Conservation (phyloP, 305 asterid genomes). For the Fraxinus latifolia region DNA sequence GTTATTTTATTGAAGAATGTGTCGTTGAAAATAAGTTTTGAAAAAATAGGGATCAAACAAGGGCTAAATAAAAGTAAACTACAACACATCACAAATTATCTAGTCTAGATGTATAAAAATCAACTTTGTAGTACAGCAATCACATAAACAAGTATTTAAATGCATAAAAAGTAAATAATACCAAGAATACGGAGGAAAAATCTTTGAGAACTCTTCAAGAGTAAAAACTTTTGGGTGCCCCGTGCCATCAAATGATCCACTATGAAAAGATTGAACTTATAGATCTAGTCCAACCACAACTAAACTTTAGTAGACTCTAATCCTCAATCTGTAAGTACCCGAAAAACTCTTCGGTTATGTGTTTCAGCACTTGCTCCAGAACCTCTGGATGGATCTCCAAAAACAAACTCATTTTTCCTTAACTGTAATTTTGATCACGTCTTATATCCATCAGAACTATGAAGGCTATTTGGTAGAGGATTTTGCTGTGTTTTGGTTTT, state of each 20-base stretch:
- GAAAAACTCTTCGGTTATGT: background rate
- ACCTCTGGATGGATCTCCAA: background rate
- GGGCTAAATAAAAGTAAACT: too few relatives aligned
- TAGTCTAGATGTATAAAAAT: background rate
- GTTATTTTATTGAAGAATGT: too few relatives aligned
- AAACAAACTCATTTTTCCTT: background rate
- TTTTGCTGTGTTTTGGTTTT: background rate
- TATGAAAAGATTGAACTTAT: background rate
- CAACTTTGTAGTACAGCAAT: background rate
- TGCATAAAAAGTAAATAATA: background rate
- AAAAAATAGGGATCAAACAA: too few relatives aligned
- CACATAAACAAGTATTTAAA: background rate
- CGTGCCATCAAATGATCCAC: background rate
- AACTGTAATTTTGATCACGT: background rate
- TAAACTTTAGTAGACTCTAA: background rate
- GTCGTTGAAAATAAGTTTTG: too few relatives aligned
- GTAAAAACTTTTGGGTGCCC: background rate
- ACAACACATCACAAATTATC: background rate
- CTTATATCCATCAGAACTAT: background rate
- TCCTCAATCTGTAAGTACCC: background rate
- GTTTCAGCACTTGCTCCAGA: background rate
- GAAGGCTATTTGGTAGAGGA: background rate
- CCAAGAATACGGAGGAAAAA: background rate
- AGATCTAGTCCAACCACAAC: background rate
- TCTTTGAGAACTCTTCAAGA: background rate